These are phyloP conservation scores for Silybum marianum DNA, from an alignment of 129 eudicot species.

Conservation along the genomic window DNA sequence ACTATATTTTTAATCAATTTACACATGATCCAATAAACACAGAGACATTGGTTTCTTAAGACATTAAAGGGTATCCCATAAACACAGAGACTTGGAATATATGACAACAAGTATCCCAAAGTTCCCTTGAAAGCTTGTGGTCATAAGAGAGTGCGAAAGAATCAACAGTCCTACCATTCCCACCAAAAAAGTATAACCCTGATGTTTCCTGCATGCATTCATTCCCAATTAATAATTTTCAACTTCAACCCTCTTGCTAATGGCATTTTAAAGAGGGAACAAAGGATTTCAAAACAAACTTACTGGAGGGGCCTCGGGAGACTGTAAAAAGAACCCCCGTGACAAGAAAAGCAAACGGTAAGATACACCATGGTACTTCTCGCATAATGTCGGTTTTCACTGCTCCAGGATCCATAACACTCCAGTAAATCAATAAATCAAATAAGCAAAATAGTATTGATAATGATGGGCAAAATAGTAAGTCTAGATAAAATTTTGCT, in stretches of 20 bases:
- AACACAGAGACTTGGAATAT: slow-evolving; percentile 60
- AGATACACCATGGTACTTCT: slow-evolving; percentile 63
- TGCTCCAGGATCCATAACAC: slow-evolving; percentile 87
- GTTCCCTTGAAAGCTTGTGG: slow-evolving; percentile 55
- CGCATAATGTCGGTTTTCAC: slow-evolving; percentile 87
- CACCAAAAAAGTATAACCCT: slow-evolving; percentile 85
- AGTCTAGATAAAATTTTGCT: not conserved
- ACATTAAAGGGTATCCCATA: slow-evolving; percentile 12
- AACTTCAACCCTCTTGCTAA: not conserved
- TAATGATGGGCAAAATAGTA: not conserved
- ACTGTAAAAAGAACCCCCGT: slow-evolving; percentile 60
- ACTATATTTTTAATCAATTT: not conserved
- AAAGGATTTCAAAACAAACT: slow-evolving; percentile 25
- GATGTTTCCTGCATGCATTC: slow-evolving; percentile 66
- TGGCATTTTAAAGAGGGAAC: not conserved
- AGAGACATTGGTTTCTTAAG: not conserved
- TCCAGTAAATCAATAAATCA: slow-evolving; percentile 6
- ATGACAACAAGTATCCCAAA: slow-evolving; percentile 63
- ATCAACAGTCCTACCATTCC: slow-evolving; percentile 62
- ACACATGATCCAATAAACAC: not conserved
- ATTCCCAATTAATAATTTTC: not conserved
- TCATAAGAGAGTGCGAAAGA: slow-evolving; percentile 70
- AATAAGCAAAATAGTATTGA: not conserved
- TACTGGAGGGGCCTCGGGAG: slow-evolving; percentile 70
- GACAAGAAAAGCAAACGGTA: slow-evolving; percentile 43